Evolutionary conservation across 2,329 filamentous ascomycete genomes (phyloP), one percentile per base, ranked within the genome.

Genomic region (Trichoderma atroviride): DNA sequence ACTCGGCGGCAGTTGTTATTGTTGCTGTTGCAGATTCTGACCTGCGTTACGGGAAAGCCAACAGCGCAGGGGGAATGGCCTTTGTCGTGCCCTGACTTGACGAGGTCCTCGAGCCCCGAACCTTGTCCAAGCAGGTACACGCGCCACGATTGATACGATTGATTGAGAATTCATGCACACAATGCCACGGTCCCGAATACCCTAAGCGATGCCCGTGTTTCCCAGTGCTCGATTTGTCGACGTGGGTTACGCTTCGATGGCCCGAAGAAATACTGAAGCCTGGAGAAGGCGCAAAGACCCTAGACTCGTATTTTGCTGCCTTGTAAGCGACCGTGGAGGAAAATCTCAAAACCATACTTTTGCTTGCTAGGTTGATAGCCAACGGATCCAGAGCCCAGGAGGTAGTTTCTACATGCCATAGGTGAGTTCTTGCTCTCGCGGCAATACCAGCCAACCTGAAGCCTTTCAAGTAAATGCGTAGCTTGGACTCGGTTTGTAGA

Each of bases 131-230:
- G 40, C 47, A 24, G 29, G 52, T 27, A 31, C 22, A 53, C 22
- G 37, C 24, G 53, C 50, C 47, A 63, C 47, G 60, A 50, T 37
- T 66, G 63, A 66, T 66, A 63, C 47, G 60, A 50, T 37, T 66
- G 63, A 66, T 66, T 47, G 61, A 40, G 29, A 50, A 24, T n/a
- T 57, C 62, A 57, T 35, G 53, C 53, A 66, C 35, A 58, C 27
- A 31, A 66, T 35, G 53, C 53, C 27, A 66, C n/a, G 40, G 9
- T n/a, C 37, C 13, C 35, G 37, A 16, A 16, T 22, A 19, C 14
- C 5, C 31, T 27, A 16, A 16, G 27, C 19, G 40, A 50, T 24
- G 33, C 63, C 63, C 53, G 24, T 58, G 63, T 19, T 27, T 10
- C 22, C 31, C 19, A 40, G 22, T 35, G 37, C 50, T 40, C 40